Evolutionary conservation across 2,329 filamentous ascomycete genomes (phyloP).

Genomic region (Fusarium cyanostomum): DNA sequence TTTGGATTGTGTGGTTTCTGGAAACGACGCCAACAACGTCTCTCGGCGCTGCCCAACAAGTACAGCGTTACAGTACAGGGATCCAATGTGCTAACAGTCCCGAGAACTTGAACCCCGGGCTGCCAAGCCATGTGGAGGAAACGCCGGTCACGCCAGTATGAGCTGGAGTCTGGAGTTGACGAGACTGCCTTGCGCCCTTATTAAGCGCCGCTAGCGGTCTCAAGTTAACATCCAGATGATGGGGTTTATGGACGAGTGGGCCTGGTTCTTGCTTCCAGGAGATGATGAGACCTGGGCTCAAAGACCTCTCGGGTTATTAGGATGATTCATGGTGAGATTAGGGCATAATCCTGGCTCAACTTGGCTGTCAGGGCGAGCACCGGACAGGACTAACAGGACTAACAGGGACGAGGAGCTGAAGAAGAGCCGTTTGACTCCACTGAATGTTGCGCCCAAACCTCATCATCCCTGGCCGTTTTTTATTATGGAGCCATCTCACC

Average conservation of each 20-base stretch:
- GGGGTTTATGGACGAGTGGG: constrained; percentile 21
- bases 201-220: constrained; percentile 32
- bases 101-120: constrained; percentile 13
- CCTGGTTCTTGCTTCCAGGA: constrained; percentile 15
- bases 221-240: constrained; percentile 32
- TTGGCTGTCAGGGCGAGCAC: constrained; percentile 27
- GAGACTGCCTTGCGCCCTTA: constrained; percentile 10
- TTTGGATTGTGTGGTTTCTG: constrained; percentile 8
- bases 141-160: constrained; percentile 22
- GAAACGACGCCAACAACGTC: constrained; percentile 10
- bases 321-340: constrained; percentile 29
- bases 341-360: constrained; percentile 27
- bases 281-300: constrained; percentile 8
- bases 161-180: constrained; percentile 11
- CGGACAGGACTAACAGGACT: constrained; percentile 13
- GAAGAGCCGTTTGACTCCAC: constrained; percentile 33
- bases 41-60: neutral
- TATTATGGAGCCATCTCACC: constrained; percentile 43
- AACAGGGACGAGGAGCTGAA: constrained; percentile 11
- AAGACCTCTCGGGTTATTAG: constrained; percentile 20
- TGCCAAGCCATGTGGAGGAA: constrained; percentile 28
- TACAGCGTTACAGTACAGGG: neutral
- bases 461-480: constrained; percentile 31
- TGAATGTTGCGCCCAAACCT: constrained; percentile 40
- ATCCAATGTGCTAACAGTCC: constrained; percentile 1